phyloP scores from a whole-genome alignment of 106 monocot species.

The Iris macrosiphon region DNA sequence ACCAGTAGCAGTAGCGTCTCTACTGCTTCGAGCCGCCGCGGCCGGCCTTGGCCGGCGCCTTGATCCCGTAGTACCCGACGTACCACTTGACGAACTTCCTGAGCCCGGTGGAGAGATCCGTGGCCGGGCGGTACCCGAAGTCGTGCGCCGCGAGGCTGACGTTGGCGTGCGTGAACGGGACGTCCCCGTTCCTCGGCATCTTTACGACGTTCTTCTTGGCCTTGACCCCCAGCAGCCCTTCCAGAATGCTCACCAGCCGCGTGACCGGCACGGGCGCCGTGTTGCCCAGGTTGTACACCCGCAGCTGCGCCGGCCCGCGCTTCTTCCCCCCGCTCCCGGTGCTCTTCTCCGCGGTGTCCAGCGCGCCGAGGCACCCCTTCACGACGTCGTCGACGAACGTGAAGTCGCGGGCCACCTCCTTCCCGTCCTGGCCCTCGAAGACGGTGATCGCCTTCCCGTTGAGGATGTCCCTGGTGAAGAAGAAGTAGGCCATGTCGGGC shows the following conservation, averaged over 20 bases:
- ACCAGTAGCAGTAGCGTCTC: neutral
- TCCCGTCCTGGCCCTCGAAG: slow-evolving; percentile 8
- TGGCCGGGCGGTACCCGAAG: slow-evolving; percentile 56
- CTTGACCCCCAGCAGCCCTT: slow-evolving; percentile 38
- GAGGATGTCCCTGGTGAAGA: slow-evolving; percentile 40
- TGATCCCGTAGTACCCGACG: slow-evolving; percentile 32
- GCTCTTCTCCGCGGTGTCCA: slow-evolving; percentile 20
- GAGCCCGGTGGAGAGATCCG: slow-evolving; percentile 52
- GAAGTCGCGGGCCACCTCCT: slow-evolving; percentile 20
- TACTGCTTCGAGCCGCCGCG: neutral
- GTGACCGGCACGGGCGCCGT: slow-evolving; percentile 58
- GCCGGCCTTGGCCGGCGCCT: neutral
- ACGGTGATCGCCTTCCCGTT: slow-evolving; percentile 27
- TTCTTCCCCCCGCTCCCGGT: slow-evolving; percentile 46
- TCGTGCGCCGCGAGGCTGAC: slow-evolving; percentile 46
- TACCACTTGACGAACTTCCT: slow-evolving; percentile 62
- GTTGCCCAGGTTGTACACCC: slow-evolving; percentile 55
- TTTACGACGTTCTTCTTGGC: slow-evolving; percentile 52
- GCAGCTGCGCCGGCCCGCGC: slow-evolving; percentile 36
- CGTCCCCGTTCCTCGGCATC: slow-evolving; percentile 68
- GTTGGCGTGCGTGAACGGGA: slow-evolving; percentile 69
- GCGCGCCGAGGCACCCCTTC: slow-evolving; percentile 16
- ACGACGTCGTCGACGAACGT: slow-evolving; percentile 27
- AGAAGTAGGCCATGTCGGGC: slow-evolving; percentile 86
- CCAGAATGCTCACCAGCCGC: slow-evolving; percentile 45